phyloP scores from a whole-genome alignment of 2,329 filamentous ascomycete genomes.

The Teratosphaeria destructans region DNA sequence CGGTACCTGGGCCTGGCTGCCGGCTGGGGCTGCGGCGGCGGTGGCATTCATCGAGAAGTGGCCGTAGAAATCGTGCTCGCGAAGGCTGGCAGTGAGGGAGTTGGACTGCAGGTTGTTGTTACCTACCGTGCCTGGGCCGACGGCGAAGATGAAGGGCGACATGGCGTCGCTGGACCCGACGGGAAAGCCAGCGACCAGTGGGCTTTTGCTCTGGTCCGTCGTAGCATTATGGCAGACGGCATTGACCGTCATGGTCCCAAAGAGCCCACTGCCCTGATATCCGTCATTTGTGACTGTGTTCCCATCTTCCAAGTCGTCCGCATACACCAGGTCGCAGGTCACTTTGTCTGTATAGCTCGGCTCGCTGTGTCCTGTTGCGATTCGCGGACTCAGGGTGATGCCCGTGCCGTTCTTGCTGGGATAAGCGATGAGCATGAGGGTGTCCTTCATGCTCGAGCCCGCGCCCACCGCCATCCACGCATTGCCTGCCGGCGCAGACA shows the following conservation, averaged over 20 bases:
- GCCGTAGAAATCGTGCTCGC: conserved; percentile 27
- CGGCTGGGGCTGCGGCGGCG: conserved; percentile 17
- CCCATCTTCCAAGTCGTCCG: conserved; percentile 8
- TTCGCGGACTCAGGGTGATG: conserved; percentile 29
- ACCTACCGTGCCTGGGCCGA: conserved; percentile 19
- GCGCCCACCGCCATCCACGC: conserved; percentile 36
- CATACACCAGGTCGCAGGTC: conserved; percentile 13
- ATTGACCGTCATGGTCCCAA: conserved; percentile 14
- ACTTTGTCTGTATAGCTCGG: conserved; percentile 22
- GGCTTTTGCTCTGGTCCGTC: conserved; percentile 17
- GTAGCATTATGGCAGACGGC: conserved; percentile 29
- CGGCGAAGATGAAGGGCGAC: conserved; percentile 32
- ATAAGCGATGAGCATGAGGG: conserved; percentile 36
- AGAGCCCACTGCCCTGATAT: background rate
- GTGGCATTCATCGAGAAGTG: conserved; percentile 31
- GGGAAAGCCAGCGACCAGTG: background rate
- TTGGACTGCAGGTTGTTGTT: conserved; percentile 15
- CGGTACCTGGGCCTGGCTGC: conserved; percentile 22
- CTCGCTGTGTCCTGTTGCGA: conserved; percentile 25
- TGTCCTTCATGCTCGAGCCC: conserved; percentile 30
- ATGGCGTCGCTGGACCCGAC: conserved; percentile 15
- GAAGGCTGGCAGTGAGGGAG: conserved; percentile 21
- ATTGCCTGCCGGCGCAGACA: conserved; percentile 23
- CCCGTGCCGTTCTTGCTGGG: conserved; percentile 22
- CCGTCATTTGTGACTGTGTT: conserved; percentile 7